Evolutionary conservation across 139 green algal species (phyloP), one percentile per base, ranked within the genome.

Genomic region (Spirogloea muscicola): DNA sequence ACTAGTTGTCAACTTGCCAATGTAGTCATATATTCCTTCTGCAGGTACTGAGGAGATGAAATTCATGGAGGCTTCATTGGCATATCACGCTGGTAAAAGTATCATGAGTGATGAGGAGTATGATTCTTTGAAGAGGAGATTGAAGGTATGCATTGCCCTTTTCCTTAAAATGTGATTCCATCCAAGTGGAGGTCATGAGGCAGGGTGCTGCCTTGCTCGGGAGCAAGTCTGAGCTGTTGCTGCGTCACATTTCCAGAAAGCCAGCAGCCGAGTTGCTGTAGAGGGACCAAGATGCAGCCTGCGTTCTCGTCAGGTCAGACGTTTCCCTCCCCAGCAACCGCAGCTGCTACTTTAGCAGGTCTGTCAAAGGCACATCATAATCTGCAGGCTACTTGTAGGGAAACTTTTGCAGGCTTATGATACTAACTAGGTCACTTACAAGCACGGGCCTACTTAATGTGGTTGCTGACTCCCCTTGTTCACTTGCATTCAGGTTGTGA

Each of bases 1-100:
- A n/a, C n/a, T n/a, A n/a, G n/a, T n/a, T n/a, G n/a, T n/a, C n/a
- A n/a, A n/a, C n/a, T n/a, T n/a, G n/a, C n/a, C n/a, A n/a, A n/a
- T n/a, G n/a, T n/a, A n/a, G n/a, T n/a, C n/a, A n/a, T n/a, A n/a
- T n/a, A n/a, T n/a, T n/a, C n/a, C n/a, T n/a, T n/a, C n/a, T n/a
- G n/a, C n/a, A n/a, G n/a, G n/a, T n/a, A n/a, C n/a, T n/a, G 62
- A 63, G 9, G 78, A 84, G 73, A 73, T 80, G 68, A 83, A 70
- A 60, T 84, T 84, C 49, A 71, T 84, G 51, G 78, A 84, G 52
- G 78, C 73, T 13, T 67, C 34, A 5, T 38, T 73, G 46, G 73
- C 78, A 29, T 84, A 84, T 67, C 16, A 58, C 6, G 58, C 72
- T 18, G 75, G 75, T 9, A 84, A 83, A 42, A 62, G 74, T 16